A percentile compares a stretch with the other conserved stretches of the same genome.
These are phyloP conservation scores for Exophiala sp. DNA, from an alignment of 2,329 filamentous ascomycete genomes.

Conservation along the genomic window DNA sequence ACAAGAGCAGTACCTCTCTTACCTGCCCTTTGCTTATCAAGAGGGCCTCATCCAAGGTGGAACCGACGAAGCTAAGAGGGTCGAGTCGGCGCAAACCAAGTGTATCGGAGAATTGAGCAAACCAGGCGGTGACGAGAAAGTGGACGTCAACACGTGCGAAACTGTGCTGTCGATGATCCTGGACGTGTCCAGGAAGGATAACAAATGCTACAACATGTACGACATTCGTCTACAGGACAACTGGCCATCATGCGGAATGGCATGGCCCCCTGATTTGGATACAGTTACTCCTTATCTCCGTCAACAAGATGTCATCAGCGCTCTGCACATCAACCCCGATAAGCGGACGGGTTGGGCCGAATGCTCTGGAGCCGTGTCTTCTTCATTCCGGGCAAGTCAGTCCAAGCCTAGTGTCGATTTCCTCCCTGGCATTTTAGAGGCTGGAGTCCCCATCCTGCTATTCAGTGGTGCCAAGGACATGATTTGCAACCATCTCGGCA, in stretches of 20 bases:
- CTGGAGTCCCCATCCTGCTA: slow-evolving; percentile 70
- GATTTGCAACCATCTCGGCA: slow-evolving; percentile 96
- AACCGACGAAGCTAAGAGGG: slow-evolving; percentile 58
- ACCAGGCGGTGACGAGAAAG: slow-evolving; percentile 55
- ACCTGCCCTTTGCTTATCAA: slow-evolving; percentile 76
- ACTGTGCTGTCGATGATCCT: slow-evolving; percentile 71
- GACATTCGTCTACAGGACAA: slow-evolving; percentile 81
- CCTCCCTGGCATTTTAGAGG: slow-evolving; percentile 71
- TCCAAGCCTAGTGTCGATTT: slow-evolving; percentile 71
- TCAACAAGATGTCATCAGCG: slow-evolving; percentile 70
- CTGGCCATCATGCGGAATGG: slow-evolving; percentile 88
- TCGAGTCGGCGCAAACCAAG: slow-evolving; percentile 66
- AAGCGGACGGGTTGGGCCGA: slow-evolving; percentile 89
- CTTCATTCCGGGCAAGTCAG: slow-evolving; percentile 65
- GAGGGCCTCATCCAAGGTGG: slow-evolving; percentile 68
- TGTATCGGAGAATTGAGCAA: slow-evolving; percentile 64
- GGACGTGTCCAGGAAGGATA: slow-evolving; percentile 57
- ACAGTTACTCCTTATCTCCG: slow-evolving; percentile 80
- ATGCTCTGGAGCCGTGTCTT: slow-evolving; percentile 75
- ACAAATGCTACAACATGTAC: slow-evolving; percentile 90
- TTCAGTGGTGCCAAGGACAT: slow-evolving; percentile 93
- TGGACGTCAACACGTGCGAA: slow-evolving; percentile 73
- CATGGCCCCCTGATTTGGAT: slow-evolving; percentile 87
- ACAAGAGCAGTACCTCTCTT: slow-evolving; percentile 81
- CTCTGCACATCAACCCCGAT: slow-evolving; percentile 76